Percentiles rank a stretch among this genome's conserved stretches.
Conservation (phyloP, 2,329 filamentous ascomycete genomes). For the Chrysoporthe deuterocubensis region DNA sequence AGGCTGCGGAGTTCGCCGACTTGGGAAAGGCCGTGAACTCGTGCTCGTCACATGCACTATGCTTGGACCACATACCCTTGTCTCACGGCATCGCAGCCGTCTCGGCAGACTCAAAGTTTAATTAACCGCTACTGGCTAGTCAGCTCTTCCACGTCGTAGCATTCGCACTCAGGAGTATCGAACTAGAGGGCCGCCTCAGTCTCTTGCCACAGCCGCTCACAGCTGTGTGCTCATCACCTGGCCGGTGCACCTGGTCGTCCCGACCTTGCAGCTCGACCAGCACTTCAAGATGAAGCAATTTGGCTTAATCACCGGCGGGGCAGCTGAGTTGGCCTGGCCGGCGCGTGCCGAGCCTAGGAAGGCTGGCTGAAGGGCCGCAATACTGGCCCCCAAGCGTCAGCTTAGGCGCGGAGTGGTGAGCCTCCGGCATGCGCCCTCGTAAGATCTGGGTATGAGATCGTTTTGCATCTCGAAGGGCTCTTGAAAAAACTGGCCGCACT, state of each 20-base stretch:
- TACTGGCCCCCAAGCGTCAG: slow-evolving; percentile 11
- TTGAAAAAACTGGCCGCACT: slow-evolving; percentile 24
- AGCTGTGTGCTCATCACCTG: slow-evolving; percentile 30
- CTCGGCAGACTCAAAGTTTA: too few relatives aligned
- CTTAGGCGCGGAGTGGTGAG: not conserved
- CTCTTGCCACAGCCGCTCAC: slow-evolving; percentile 14
- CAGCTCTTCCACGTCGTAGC: slow-evolving; percentile 6
- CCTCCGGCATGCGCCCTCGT: not conserved
- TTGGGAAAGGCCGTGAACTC: too few relatives aligned
- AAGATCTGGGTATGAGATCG: slow-evolving; percentile 6
- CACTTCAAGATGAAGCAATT: slow-evolving; percentile 46
- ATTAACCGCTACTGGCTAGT: too few relatives aligned
- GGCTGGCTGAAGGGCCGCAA: slow-evolving; percentile 21
- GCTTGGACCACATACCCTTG: too few relatives aligned
- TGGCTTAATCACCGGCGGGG: slow-evolving; percentile 40
- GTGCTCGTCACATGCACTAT: too few relatives aligned
- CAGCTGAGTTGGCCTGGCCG: slow-evolving; percentile 5
- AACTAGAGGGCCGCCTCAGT: too few relatives aligned
- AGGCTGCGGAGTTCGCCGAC: too few relatives aligned
- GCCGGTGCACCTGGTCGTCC: slow-evolving; percentile 36
- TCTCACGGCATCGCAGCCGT: too few relatives aligned
- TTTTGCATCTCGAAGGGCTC: slow-evolving; percentile 28
- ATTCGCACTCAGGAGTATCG: slow-evolving; percentile 10
- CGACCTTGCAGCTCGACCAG: slow-evolving; percentile 42
- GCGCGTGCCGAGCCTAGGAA: slow-evolving; percentile 18